A percentile compares a stretch with the other conserved stretches of the same genome.
Conservation (phyloP, 129 eudicot genomes). For the Sambucus nigra region DNA sequence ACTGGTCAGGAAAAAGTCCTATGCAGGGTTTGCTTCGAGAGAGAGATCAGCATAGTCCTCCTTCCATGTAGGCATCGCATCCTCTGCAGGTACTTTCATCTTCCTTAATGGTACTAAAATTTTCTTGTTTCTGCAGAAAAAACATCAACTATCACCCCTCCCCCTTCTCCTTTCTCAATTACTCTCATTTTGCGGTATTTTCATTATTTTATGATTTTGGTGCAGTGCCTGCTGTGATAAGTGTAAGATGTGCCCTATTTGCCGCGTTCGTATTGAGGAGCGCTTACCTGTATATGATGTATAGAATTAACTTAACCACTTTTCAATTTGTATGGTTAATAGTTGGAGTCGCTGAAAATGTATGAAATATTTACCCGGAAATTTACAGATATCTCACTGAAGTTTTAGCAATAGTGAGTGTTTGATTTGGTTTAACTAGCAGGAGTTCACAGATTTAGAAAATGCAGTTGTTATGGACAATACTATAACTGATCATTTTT, state of each 20-base stretch:
- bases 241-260: conserved; percentile 87
- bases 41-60: conserved; percentile 68
- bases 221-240: conserved; percentile 72
- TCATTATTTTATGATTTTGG: neutral
- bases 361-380: neutral
- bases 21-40: conserved; percentile 90
- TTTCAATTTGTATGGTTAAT: neutral
- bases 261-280: conserved; percentile 69
- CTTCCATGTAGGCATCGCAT: conserved; percentile 79
- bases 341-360: neutral
- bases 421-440: neutral
- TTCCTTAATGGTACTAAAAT: neutral
- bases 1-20: conserved; percentile 71
- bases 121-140: neutral
- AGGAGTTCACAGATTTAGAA: neutral
- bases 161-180: neutral
- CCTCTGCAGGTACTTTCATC: conserved; percentile 61
- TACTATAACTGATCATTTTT: neutral
- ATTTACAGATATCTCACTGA: neutral
- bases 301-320: conserved; percentile 20
- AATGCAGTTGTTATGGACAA: neutral
- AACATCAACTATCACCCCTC: neutral
- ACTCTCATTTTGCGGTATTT: neutral
- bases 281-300: conserved; percentile 71
- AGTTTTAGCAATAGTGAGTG: neutral